These are phyloP conservation scores for Penicillium italicum DNA, from an alignment of 2,329 filamentous ascomycete genomes.

Conservation along the genomic window DNA sequence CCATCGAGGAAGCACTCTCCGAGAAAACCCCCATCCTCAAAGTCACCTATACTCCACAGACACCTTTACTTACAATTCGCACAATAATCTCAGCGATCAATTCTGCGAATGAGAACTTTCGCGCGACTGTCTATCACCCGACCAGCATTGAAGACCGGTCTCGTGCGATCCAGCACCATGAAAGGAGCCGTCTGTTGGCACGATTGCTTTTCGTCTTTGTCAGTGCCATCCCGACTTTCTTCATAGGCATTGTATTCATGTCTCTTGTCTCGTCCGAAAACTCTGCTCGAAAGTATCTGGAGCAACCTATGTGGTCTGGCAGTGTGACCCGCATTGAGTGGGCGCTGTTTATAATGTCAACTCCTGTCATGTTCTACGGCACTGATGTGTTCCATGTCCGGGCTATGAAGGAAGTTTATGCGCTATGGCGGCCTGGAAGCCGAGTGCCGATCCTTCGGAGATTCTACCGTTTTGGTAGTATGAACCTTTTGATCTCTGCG, in stretches of 20 bases:
- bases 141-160: conserved; percentile 81
- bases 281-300: conserved; percentile 60
- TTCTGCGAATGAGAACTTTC: conserved; percentile 62
- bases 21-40: conserved; percentile 64
- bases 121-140: conserved; percentile 69
- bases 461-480: conserved; percentile 91
- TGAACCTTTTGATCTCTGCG: conserved; percentile 90
- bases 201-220: conserved; percentile 68
- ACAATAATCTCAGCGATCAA: conserved; percentile 67
- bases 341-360: conserved; percentile 74
- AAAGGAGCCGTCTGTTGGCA: conserved; percentile 64
- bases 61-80: conserved; percentile 70
- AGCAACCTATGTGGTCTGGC: conserved; percentile 66
- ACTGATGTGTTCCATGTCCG: conserved; percentile 80
- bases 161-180: conserved; percentile 64
- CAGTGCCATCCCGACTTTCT: conserved; percentile 74
- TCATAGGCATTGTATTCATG: conserved; percentile 91
- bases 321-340: conserved; percentile 71
- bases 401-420: conserved; percentile 71
- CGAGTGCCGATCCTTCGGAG: conserved; percentile 67
- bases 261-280: conserved; percentile 64
- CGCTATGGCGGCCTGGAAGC: conserved; percentile 74
- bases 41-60: conserved; percentile 65
- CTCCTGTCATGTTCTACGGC: conserved; percentile 80
- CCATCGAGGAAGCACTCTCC: conserved; percentile 47